Conservation (phyloP, 495 filamentous ascomycete genomes). For the Penicillium alfredii region DNA sequence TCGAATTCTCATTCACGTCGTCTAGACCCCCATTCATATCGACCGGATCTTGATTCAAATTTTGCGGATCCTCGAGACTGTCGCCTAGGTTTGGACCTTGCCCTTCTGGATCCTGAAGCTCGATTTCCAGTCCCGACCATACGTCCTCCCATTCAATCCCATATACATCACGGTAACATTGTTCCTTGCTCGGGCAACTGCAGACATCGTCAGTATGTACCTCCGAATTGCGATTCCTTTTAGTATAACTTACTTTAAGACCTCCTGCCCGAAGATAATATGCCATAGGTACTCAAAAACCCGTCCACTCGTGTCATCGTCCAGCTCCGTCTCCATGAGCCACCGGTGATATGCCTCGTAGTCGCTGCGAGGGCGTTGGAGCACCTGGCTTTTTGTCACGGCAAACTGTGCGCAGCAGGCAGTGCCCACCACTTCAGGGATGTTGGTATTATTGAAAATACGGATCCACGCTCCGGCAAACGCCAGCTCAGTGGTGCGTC, state of each 20-base stretch:
- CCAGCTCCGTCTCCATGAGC: conserved; percentile 53
- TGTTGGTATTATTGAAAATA: conserved; percentile 40
- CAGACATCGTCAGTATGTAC: conserved; percentile 7
- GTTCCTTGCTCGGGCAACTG: conserved; percentile 28
- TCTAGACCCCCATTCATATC: conserved; percentile 1
- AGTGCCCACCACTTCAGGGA: conserved; percentile 43
- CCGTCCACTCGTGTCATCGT: conserved; percentile 53
- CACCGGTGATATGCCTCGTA: conserved; percentile 54
- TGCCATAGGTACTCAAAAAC: conserved; percentile 73
- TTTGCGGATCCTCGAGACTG: no score
- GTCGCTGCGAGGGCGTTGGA: conserved; percentile 39
- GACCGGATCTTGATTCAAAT: no score
- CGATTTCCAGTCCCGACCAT: conserved; percentile 7
- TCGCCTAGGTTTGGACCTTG: no score
- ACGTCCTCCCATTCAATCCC: conserved; percentile 15
- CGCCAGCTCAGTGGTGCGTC: conserved; percentile 20
- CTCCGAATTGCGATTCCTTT: not conserved
- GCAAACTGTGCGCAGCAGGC: conserved; percentile 70
- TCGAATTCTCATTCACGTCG: no score
- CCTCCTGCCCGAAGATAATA: conserved; percentile 49
- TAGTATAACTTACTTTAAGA: conserved; percentile 28
- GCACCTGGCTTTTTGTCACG: conserved; percentile 49
- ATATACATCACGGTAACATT: conserved; percentile 31
- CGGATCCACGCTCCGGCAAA: conserved; percentile 33
- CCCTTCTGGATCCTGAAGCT: not conserved